Evolutionary conservation across 2,329 filamentous ascomycete species (phyloP), one percentile per base, ranked within the genome.

Genomic region (Basipetospora chlamydospora): DNA sequence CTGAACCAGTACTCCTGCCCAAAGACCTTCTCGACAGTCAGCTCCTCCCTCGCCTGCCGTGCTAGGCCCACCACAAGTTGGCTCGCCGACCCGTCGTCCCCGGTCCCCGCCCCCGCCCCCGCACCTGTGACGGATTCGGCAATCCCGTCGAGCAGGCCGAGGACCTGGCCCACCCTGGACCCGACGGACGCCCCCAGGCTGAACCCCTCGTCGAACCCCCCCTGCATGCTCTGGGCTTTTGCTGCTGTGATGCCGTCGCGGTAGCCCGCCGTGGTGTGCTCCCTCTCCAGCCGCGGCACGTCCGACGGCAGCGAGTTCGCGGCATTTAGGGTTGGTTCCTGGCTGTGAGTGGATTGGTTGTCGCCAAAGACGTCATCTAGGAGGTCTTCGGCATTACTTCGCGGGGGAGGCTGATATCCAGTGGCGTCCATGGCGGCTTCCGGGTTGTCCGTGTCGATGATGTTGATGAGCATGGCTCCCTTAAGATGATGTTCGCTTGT

Each of bases 191-290:
- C 87, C 10, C 90, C 90, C 1, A 96, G 65, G 11, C 75, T 67
- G 53, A 86, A 96, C 0, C 88, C 88, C 44, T 88, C 83, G 53
- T 98, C 90, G 51, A 98, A 96, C 0, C 88, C 88, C 11, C 67
- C 66, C 57, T 98, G 90, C 18, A 95, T 73, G 48, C 76, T 80
- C 33, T 67, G 60, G 18, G 72, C 71, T 54, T 96, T 96, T 22
- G 80, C 81, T 3, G 63, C 63, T 0, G 79, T 70, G 37, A 96
- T 71, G 30, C 88, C 90, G 49, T 95, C 87, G 41, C 88, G 79
- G 58, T 96, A 96, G 15, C 90, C 90, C 26, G 82, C 77, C 6
- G 82, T 95, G 36, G 75, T 70, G 54, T 94, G 85, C 38, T 81
- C 77, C 28, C 73, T 69, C 47, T 80, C 76, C 12, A 94, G 68